Percentiles rank a stretch among this genome's conserved stretches.
Evolutionary conservation across 1,139 yeast genomes (phyloP).

Genomic region (Yamadazyma jaroonii): DNA sequence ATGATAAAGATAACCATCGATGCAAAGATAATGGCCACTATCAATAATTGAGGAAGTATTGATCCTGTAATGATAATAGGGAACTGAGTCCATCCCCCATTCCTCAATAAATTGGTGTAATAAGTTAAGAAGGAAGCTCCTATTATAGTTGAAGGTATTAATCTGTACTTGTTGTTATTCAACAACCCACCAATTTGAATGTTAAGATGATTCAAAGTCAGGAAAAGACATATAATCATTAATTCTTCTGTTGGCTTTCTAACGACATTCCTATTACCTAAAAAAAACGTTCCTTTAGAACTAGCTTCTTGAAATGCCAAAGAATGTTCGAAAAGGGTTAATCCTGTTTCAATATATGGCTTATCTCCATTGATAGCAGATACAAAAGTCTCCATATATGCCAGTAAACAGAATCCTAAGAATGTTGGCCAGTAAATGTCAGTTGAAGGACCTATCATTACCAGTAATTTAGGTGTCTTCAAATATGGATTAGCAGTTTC

Average conservation of each 20-base stretch:
- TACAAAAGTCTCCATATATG: constrained; percentile 68
- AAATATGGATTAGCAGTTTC: constrained; percentile 30
- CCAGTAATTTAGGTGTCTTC: constrained; percentile 30
- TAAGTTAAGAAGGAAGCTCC: constrained; percentile 51
- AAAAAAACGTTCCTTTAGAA: constrained; percentile 33
- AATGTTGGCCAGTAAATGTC: constrained; percentile 65
- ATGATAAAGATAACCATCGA: constrained; percentile 51
- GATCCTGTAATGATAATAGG: constrained; percentile 58
- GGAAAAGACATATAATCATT: constrained; percentile 49
- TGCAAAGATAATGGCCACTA: constrained; percentile 45
- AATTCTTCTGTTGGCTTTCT: constrained; percentile 53
- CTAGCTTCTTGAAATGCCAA: constrained; percentile 71
- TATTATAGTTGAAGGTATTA: constrained; percentile 59
- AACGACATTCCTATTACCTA: constrained; percentile 20
- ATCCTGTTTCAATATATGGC: constrained; percentile 65
- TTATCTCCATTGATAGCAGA: constrained; percentile 57
- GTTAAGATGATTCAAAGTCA: constrained; percentile 52
- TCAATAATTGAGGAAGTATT: constrained; percentile 58
- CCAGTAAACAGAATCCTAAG: constrained; percentile 58
- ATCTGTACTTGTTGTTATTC: constrained; percentile 50
- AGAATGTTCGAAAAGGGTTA: constrained; percentile 72
- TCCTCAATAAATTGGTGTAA: constrained; percentile 39
- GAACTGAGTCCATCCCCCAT: constrained; percentile 28
- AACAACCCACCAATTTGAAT: constrained; percentile 59
- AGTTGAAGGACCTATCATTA: constrained; percentile 51